These are phyloP conservation scores for Oryza glaberrima DNA, from an alignment of 176 grass and related monocot genomes.

Conservation along the genomic window DNA sequence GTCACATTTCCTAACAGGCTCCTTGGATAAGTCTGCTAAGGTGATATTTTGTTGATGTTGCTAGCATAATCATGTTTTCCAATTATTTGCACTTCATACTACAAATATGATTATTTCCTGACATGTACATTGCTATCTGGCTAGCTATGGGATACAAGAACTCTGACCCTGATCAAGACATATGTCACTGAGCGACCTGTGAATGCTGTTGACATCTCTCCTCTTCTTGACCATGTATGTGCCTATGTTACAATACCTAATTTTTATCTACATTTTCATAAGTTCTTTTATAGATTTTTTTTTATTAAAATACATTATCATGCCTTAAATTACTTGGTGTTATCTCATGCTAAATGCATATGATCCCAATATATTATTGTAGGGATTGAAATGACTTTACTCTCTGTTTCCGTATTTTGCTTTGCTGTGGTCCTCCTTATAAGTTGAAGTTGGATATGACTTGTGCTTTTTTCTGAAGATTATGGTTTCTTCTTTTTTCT, in stretches of 20 bases:
- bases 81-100: background rate
- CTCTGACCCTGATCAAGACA: slow-evolving; percentile 77
- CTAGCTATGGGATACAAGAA: slow-evolving; percentile 88
- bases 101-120: background rate
- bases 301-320: background rate
- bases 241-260: background rate
- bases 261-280: background rate
- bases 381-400: background rate
- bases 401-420: background rate
- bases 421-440: background rate
- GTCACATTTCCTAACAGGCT: slow-evolving; percentile 89
- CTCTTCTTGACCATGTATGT: slow-evolving; percentile 81
- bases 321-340: background rate
- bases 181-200: slow-evolving; percentile 89
- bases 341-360: background rate
- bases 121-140: slow-evolving; percentile 19
- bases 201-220: slow-evolving; percentile 91
- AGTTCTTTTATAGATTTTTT: background rate
- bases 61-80: background rate
- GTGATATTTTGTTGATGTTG: slow-evolving; percentile 39
- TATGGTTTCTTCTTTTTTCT: background rate
- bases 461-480: too few species aligned
- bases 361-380: background rate
- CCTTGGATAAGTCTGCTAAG: slow-evolving; percentile 85
- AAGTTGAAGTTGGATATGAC: too few species aligned